Evolutionary conservation across 2,329 filamentous ascomycete species (phyloP).

Genomic region (Aureobasidium melanogenum): DNA sequence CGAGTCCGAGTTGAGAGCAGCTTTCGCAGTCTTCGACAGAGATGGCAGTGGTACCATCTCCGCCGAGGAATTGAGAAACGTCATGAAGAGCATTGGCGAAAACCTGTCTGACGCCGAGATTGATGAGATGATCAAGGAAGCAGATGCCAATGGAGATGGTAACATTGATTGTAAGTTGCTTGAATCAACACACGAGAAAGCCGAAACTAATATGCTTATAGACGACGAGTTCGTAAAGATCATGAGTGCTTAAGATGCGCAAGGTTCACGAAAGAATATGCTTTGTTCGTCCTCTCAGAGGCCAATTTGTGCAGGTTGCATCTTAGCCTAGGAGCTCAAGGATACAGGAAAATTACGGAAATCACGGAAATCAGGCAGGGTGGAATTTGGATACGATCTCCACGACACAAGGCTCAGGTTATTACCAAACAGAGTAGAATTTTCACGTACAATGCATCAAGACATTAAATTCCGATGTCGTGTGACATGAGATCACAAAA

Average conservation of each 20-base stretch:
- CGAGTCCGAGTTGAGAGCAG: conserved; percentile 6
- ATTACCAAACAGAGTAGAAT: background rate
- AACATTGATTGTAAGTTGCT: conserved; percentile 10
- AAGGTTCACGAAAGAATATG: background rate
- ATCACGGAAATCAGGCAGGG: background rate
- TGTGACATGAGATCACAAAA: background rate
- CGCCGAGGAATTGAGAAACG: conserved; percentile 7
- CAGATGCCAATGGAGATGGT: conserved; percentile 6
- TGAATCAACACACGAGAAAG: too few relatives aligned
- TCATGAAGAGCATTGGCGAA: conserved; percentile 10
- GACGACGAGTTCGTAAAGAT: conserved; percentile 11
- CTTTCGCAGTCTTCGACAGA: conserved; percentile 7
- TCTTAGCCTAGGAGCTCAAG: background rate
- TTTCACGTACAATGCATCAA: background rate
- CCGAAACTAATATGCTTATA: background rate
- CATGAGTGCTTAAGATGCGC: background rate
- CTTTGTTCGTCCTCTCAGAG: background rate
- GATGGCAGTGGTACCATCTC: conserved; percentile 9
- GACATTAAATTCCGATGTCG: background rate
- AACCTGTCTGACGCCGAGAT: conserved; percentile 1
- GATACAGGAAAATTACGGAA: background rate
- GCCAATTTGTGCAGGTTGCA: background rate
- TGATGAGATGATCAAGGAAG: conserved; percentile 12
- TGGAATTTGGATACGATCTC: background rate
- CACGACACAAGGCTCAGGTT: background rate